Base-by-base conservation (phyloP, 1,284 basidiomycete genomes). In the Pseudozyma thailandica region DNA sequence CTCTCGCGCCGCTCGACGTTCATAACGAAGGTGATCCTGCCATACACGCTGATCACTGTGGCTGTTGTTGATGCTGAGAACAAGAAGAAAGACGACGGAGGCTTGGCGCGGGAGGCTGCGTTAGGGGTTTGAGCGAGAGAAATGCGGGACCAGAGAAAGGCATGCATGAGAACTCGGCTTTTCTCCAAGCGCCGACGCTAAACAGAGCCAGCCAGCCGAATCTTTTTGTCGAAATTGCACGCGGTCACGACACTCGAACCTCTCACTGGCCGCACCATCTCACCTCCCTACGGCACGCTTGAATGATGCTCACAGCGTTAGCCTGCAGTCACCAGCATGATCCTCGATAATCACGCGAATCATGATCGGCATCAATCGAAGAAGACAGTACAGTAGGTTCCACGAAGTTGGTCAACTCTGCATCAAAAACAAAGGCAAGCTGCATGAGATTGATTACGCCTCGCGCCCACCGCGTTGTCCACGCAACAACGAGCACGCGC, bases 381-480 rank as follows among this genome's bases (percentile, higher is more conserved):
- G 33, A 35, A n/a, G n/a, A n/a, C n/a, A n/a, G n/a, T n/a, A n/a
- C n/a, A n/a, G n/a, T n/a, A n/a, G n/a, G n/a, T n/a, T n/a, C n/a
- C n/a, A n/a, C n/a, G n/a, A n/a, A n/a, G n/a, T n/a, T n/a, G n/a
- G n/a, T n/a, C n/a, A n/a, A n/a, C n/a, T n/a, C n/a, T n/a, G n/a
- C n/a, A n/a, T n/a, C n/a, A n/a, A 35, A 35, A n/a, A 12, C 13
- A 35, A n/a, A 35, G 13, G 33, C 33, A 35, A 16, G 8, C 33
- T 35, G 33, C 33, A 35, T 9, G 33, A 16, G 33, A n/a, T 35
- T n/a, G 33, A n/a, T 35, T 35, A 35, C 33, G 33, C 33, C 33
- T 35, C 33, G 33, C 33, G 33, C 33, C 33, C 33, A 35, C 44
- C 39, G 39, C 39, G 39, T 41, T 18, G 39, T 41, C 39, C n/a